Base-by-base conservation (phyloP, 2,329 filamentous ascomycete genomes). In the Diaporthe citri region DNA sequence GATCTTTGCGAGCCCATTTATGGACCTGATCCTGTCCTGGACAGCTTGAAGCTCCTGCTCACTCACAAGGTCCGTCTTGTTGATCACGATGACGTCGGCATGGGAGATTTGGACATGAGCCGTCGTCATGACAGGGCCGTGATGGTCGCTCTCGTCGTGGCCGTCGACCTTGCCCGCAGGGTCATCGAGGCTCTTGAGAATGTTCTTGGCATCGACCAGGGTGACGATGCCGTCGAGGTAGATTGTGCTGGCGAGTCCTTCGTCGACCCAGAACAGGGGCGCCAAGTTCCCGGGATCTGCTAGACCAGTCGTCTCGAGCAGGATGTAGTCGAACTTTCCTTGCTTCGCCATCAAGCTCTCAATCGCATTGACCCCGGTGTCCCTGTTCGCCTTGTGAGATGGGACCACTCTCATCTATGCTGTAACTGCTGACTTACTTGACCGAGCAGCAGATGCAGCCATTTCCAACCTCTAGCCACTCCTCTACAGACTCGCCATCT, bases 401-500 rank as follows among this genome's bases (percentile, higher is more conserved):
- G 31, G 17, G 22, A 31, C 13, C 6, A 31, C 60, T 39, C 15
- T 43, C 60, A 9, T 28, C 25, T 10, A 17, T 31, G 10, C n/a
- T 17, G 36, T n/a, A 34, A 46, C 8, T 20, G 10, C 46, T 72
- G 48, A 78, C 82, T 74, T 87, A 96, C 92, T 98, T 99, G 80
- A 98, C 96, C 4, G 95, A 97, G 85, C 97, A 99, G 86, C 97
- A 99, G 78, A 99, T 95, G 83, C 97, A 99, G 77, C 97, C 97
- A 79, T 99, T 99, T 71, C 95, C 95, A 71, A 99, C 92, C 77
- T 98, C 96, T 39, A 99, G 91, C 94, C 97, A 99, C 87, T 98
- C 95, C 81, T 97, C 93, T 9, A 96, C 94, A 80, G 95, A 90
- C 80, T 96, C 91, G 52, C 92, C 94, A 75, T 93, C 93, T 82